A percentile compares a stretch with the other conserved stretches of the same genome.
These are phyloP conservation scores for Kurtzmaniella cleridarum DNA, from an alignment of 805 yeast genomes.

Conservation along the genomic window DNA sequence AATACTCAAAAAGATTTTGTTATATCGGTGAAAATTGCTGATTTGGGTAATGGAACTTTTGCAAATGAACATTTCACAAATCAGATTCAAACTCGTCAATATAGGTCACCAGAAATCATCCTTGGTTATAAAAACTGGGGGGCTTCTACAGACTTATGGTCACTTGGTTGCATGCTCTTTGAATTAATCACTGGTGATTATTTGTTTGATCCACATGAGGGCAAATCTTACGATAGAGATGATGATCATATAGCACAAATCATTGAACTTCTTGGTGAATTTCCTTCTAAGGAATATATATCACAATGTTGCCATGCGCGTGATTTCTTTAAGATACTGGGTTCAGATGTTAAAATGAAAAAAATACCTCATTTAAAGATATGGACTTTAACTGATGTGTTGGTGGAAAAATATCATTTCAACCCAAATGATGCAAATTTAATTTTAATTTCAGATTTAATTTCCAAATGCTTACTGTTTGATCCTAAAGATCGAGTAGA, in stretches of 20 bases:
- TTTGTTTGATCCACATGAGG: conserved; percentile 55
- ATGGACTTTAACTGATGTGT: conserved; percentile 47
- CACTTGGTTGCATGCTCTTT: conserved; percentile 52
- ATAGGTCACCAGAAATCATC: conserved; percentile 76
- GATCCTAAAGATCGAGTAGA: conserved; percentile 48
- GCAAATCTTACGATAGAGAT: conserved; percentile 43
- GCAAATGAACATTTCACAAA: conserved; percentile 74
- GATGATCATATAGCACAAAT: conserved; percentile 64
- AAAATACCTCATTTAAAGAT: conserved; percentile 44
- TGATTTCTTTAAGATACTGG: conserved; percentile 31
- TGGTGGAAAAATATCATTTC: conserved; percentile 46
- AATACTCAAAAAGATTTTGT: conserved; percentile 9
- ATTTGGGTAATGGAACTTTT: conserved; percentile 90
- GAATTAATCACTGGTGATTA: conserved; percentile 60
- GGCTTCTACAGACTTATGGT: conserved; percentile 58
- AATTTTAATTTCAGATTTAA: conserved; percentile 39
- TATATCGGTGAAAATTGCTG: conserved; percentile 71
- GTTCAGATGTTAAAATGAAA: conserved; percentile 26
- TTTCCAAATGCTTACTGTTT: conserved; percentile 45
- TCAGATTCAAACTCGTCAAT: conserved; percentile 88
- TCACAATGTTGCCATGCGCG: conserved; percentile 33
- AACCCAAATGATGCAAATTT: conserved; percentile 22
- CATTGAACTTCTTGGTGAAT: conserved; percentile 45
- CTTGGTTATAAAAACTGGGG: conserved; percentile 46
- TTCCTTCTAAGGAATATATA: conserved; percentile 35